Conservation (phyloP, 2,329 filamentous ascomycete genomes). For the Meredithiella fracta region DNA sequence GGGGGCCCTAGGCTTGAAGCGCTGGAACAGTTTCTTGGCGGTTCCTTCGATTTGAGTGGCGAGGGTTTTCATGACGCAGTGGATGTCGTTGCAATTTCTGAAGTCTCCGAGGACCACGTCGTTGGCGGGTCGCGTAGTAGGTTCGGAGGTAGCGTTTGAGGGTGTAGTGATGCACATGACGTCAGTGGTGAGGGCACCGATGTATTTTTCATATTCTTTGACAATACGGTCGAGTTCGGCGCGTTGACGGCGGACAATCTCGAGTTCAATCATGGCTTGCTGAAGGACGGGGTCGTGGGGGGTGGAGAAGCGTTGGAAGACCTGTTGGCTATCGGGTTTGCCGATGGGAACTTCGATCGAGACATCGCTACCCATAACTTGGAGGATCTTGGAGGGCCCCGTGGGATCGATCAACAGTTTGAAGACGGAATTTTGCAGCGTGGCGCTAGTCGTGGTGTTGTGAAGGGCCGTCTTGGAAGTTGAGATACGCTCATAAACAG, state of each 20-base stretch:
- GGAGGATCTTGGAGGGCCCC: slow-evolving; percentile 7
- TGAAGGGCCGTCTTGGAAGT: slow-evolving; percentile 4
- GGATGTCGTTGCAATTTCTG: slow-evolving; percentile 5
- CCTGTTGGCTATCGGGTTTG: background rate
- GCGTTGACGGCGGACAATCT: slow-evolving; percentile 10
- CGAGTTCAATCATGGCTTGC: slow-evolving; percentile 12
- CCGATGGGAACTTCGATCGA: slow-evolving; percentile 3
- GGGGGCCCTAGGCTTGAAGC: background rate
- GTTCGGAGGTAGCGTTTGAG: background rate
- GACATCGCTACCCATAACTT: slow-evolving; percentile 12
- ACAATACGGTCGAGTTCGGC: slow-evolving; percentile 7
- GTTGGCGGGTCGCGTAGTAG: background rate
- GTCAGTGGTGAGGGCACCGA: slow-evolving; percentile 11
- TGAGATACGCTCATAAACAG: slow-evolving; percentile 6
- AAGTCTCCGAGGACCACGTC: background rate
- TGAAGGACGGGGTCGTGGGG: slow-evolving; percentile 9
- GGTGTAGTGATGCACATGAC: slow-evolving; percentile 3
- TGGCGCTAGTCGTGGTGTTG: slow-evolving; percentile 3
- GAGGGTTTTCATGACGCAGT: slow-evolving; percentile 12
- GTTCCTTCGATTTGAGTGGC: slow-evolving; percentile 7
- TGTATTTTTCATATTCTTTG: slow-evolving; percentile 10
- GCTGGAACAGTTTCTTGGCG: slow-evolving; percentile 6
- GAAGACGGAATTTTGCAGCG: slow-evolving; percentile 13
- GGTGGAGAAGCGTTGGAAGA: slow-evolving; percentile 2
- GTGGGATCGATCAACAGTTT: slow-evolving; percentile 13